Conservation (phyloP, 1,284 basidiomycete genomes). For the Sphagnurus paluster region DNA sequence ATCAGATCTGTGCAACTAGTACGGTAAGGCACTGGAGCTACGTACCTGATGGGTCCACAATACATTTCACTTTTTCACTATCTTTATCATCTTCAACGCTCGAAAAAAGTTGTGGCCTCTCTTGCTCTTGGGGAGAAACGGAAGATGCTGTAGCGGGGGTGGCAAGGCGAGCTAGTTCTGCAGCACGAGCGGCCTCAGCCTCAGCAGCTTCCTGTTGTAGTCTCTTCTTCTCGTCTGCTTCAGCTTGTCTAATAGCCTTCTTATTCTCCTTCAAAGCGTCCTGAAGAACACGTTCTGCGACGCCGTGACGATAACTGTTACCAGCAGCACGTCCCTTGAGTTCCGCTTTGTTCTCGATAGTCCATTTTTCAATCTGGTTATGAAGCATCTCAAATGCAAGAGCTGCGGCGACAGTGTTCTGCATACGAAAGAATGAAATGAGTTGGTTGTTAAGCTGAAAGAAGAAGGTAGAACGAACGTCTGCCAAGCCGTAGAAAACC, state of each 20-base stretch:
- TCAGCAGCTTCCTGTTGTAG: conserved; percentile 5
- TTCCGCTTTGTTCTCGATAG: conserved; percentile 2
- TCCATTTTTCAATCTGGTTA: conserved; percentile 11
- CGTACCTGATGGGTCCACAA: no score
- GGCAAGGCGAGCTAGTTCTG: conserved; percentile 8
- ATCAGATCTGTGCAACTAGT: no score
- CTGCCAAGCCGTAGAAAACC: conserved; percentile 12
- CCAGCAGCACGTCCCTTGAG: conserved; percentile 8
- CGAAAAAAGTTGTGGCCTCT: no score
- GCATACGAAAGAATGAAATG: background rate
- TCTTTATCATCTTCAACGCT: no score
- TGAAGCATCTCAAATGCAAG: conserved; percentile 11
- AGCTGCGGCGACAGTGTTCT: conserved; percentile 13
- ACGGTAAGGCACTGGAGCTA: no score
- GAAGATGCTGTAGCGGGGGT: no score
- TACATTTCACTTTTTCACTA: no score
- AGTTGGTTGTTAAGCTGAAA: background rate
- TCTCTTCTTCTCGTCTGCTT: conserved; percentile 2
- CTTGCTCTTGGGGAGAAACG: no score
- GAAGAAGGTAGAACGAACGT: background rate
- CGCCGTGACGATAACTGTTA: conserved; percentile 5
- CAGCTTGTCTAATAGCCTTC: conserved; percentile 3
- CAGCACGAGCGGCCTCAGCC: conserved; percentile 3
- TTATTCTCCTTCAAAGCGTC: conserved; percentile 1
- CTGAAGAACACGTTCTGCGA: background rate